Conservation (phyloP, 176 grass and related monocot genomes). For the Puccinellia tenuiflora region DNA sequence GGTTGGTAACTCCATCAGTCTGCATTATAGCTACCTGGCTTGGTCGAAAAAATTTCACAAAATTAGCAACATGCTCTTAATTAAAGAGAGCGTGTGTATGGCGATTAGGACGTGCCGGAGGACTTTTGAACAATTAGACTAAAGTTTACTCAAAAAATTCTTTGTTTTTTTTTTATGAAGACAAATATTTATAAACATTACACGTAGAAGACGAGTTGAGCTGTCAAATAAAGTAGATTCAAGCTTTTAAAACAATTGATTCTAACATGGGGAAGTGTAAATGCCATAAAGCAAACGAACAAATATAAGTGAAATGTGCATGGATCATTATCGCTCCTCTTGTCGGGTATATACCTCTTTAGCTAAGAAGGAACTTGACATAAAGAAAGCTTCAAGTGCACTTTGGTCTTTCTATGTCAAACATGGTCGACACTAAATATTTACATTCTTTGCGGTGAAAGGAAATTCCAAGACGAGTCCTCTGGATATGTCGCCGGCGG, state of each 20-base stretch:
- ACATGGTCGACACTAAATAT: not conserved
- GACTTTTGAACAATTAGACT: not conserved
- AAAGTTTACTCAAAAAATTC: not conserved
- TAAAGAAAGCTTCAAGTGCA: not conserved
- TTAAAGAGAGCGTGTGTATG: not conserved
- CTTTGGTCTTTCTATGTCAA: not conserved
- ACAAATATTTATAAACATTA: not conserved
- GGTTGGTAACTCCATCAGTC: too few relatives aligned
- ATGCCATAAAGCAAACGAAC: not conserved
- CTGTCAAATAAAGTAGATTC: not conserved
- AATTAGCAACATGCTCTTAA: not conserved
- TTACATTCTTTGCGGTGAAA: not conserved
- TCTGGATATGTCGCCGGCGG: not conserved
- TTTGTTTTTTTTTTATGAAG: not conserved
- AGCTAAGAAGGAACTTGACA: not conserved
- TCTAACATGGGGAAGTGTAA: not conserved
- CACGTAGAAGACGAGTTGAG: not conserved
- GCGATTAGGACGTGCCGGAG: not conserved
- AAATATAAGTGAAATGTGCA: not conserved
- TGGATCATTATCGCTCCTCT: not conserved
- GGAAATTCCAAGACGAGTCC: constrained; percentile 14
- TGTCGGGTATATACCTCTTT: not conserved
- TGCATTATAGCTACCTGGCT: too few relatives aligned
- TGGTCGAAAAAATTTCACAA: not conserved
- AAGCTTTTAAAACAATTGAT: too few relatives aligned